These are phyloP conservation scores for Zymoseptoria brevis DNA, from an alignment of 2,329 filamentous ascomycete genomes.

Conservation along the genomic window DNA sequence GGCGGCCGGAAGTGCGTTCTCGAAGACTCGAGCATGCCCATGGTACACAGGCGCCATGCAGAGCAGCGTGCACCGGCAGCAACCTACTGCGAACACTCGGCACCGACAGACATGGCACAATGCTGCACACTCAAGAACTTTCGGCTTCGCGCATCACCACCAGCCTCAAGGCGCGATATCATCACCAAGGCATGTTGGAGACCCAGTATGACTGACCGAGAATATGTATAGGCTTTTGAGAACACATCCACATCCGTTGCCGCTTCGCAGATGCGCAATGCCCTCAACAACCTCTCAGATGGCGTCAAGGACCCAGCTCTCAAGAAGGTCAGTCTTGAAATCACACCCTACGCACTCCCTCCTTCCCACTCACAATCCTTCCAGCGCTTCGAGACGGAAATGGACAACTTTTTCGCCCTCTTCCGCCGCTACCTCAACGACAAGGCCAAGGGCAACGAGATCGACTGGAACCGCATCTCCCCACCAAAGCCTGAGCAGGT, in stretches of 20 bases:
- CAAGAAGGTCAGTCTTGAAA: constrained; percentile 59
- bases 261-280: constrained; percentile 98
- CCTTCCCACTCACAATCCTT: background rate
- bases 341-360: background rate
- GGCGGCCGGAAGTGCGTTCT: too few species aligned
- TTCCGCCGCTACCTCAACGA: constrained; percentile 98
- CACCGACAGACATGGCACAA: too few species aligned
- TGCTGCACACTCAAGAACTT: too few species aligned
- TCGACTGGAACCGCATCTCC: constrained; percentile 93
- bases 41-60: too few species aligned
- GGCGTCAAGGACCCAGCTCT: constrained; percentile 69
- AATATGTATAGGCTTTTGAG: constrained; percentile 72
- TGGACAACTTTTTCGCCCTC: constrained; percentile 99
- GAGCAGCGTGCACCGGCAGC: too few species aligned
- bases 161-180: too few species aligned
- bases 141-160: too few species aligned
- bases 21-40: too few species aligned
- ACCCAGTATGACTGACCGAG: constrained; percentile 11
- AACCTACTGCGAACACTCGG: too few species aligned
- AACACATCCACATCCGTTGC: constrained; percentile 98
- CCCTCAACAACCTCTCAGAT: constrained; percentile 85
- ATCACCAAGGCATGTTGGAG: background rate
- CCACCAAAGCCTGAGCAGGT: constrained; percentile 91
- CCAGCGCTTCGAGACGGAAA: constrained; percentile 89
- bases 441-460: constrained; percentile 95